phyloP scores from a whole-genome alignment of 2,329 filamentous ascomycete species.

The Phaeomoniella chlamydospora region DNA sequence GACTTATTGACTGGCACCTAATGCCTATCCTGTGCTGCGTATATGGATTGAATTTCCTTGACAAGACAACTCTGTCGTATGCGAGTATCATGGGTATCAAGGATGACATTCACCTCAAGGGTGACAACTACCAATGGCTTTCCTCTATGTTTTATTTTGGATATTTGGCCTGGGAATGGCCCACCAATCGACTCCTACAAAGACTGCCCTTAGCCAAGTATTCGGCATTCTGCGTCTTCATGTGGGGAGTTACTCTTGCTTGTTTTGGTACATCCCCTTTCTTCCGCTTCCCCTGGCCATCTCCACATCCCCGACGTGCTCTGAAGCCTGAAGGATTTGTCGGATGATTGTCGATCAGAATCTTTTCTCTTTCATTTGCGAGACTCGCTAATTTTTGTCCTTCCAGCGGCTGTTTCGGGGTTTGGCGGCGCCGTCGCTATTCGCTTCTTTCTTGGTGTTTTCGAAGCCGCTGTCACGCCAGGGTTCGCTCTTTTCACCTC shows the following conservation, averaged over 20 bases:
- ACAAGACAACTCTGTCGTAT: constrained; percentile 36
- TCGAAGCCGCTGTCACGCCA: constrained; percentile 54
- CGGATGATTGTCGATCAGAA: neutral
- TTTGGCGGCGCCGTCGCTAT: constrained; percentile 49
- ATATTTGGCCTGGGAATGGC: constrained; percentile 47
- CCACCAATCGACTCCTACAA: constrained; percentile 50
- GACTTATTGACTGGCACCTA: constrained; percentile 47
- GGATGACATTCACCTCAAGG: constrained; percentile 26
- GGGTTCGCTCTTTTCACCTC: constrained; percentile 54
- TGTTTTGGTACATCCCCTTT: constrained; percentile 33
- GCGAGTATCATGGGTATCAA: constrained; percentile 40
- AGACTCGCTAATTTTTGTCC: too few species aligned
- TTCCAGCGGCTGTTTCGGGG: constrained; percentile 42
- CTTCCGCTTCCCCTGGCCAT: neutral
- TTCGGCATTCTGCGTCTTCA: constrained; percentile 47
- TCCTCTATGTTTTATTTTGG: constrained; percentile 24
- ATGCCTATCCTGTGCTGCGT: constrained; percentile 46
- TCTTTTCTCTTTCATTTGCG: neutral
- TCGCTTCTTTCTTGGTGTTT: constrained; percentile 53
- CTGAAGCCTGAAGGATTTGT: too few species aligned
- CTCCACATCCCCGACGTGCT: neutral
- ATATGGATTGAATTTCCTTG: constrained; percentile 44
- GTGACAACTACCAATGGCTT: constrained; percentile 37
- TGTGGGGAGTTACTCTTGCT: constrained; percentile 46
- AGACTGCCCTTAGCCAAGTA: constrained; percentile 52